Evolutionary conservation across 2,329 filamentous ascomycete species (phyloP), one percentile per base, ranked within the genome.

Genomic region (Colletotrichum sp.): DNA sequence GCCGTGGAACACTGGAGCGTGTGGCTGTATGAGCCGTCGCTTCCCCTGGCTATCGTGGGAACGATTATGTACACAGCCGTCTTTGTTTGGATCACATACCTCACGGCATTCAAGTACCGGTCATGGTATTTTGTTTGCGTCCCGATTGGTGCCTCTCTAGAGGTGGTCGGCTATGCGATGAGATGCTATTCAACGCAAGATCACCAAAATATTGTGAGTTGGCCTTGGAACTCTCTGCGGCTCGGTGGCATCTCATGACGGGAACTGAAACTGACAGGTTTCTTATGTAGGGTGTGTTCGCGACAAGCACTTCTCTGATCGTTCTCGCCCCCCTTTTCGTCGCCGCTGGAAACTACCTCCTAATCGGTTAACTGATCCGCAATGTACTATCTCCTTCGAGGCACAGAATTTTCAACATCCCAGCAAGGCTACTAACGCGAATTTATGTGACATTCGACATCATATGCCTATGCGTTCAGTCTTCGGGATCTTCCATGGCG

Each of bases 331-430:
- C 88, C 0, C 83, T 89, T 57, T 84, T 90, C 68, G 80, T 89
- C 65, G 87, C 87, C 19, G 88, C 88, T 1, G 87, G 86, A 3
- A 87, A 89, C 71, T 90, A 90, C 79, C 84, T 90, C 68, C 84
- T 90, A 61, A 85, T 90, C 68, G 87, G 86, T n/a, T 84, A 86
- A 15, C 80, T 90, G 8, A 86, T 88, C 70, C 80, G 83, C 13
- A 79, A 81, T 13, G 84, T 84, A 12, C 82, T 88, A 2, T 83
- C 84, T 2, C 72, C 77, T 0, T 76, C 79, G 0, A 79, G 80
- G 3, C 85, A 85, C 28, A 81, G 77, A 8, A 82, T 86, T 32
- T 83, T 86, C 59, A 82, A 80, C 7, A 82, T 87, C 27, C 81
- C 80, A 3, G 84, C 83, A 4, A 80, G 78, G 19, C 82, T 83